These are phyloP conservation scores for Tylopilus sp. DNA, from an alignment of 768 basidiomycete genomes.

Conservation along the genomic window DNA sequence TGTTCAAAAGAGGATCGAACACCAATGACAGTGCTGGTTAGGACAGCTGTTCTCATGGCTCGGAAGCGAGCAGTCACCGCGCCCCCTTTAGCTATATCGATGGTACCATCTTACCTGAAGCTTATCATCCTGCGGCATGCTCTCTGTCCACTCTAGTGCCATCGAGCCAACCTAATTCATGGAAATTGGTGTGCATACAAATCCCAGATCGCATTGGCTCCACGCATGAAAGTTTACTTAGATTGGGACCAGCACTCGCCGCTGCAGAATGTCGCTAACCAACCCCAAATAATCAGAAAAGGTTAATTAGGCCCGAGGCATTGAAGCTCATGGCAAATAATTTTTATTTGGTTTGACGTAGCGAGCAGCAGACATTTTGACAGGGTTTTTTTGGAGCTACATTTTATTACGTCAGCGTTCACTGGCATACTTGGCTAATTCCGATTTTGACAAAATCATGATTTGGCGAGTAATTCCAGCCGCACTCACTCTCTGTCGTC, in stretches of 20 bases:
- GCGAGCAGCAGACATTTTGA: neutral
- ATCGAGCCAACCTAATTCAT: neutral
- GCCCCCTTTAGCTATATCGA: slow-evolving; percentile 3
- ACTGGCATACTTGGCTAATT: neutral
- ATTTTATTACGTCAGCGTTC: slow-evolving; percentile 23
- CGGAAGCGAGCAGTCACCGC: slow-evolving; percentile 5
- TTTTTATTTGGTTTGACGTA: neutral
- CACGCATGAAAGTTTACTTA: neutral
- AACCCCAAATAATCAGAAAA: neutral
- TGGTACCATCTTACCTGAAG: neutral
- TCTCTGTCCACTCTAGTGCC: neutral
- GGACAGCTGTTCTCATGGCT: slow-evolving; percentile 8
- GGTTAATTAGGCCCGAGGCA: slow-evolving; percentile 2
- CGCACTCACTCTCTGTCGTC: slow-evolving; percentile 5
- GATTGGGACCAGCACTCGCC: neutral
- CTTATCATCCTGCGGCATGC: neutral
- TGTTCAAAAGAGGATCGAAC: neutral
- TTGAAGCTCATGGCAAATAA: neutral
- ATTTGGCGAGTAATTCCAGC: slow-evolving; percentile 19
- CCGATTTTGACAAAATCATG: slow-evolving; percentile 16
- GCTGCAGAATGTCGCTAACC: neutral
- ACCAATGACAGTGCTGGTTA: neutral
- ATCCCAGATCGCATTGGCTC: neutral
- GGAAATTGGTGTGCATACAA: neutral
- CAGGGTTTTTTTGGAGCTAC: neutral